phyloP scores from a whole-genome alignment of 768 basidiomycete species.

The Coprinellus aureogranulatus region DNA sequence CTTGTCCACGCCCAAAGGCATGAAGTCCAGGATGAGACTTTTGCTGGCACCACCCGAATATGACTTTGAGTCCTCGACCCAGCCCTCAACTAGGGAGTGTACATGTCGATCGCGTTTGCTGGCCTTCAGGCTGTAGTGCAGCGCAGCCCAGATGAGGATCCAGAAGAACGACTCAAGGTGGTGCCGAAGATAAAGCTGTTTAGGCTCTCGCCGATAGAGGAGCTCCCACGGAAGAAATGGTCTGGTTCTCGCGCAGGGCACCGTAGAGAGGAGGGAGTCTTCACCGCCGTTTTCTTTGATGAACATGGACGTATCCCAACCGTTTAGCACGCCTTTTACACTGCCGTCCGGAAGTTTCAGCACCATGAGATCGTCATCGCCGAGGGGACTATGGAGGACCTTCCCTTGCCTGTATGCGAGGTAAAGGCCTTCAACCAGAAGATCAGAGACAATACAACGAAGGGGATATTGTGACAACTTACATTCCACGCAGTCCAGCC shows the following conservation, averaged over 20 bases:
- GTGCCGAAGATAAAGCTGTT: conserved; percentile 20
- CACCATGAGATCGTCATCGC: conserved; percentile 30
- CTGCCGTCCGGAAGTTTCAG: neutral
- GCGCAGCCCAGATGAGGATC: conserved; percentile 20
- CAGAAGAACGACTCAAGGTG: conserved; percentile 25
- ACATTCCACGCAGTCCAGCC: conserved; percentile 32
- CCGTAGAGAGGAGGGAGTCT: neutral
- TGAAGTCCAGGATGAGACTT: too few relatives aligned
- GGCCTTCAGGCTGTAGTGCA: conserved; percentile 1
- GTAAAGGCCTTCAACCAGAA: conserved; percentile 28
- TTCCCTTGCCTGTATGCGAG: conserved; percentile 15
- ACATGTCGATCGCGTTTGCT: too few relatives aligned
- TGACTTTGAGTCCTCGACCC: too few relatives aligned
- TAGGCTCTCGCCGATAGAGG: too few relatives aligned
- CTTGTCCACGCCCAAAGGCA: neutral
- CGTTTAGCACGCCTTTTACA: conserved; percentile 22
- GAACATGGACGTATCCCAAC: conserved; percentile 23
- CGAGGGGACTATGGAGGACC: conserved; percentile 31
- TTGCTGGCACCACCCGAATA: too few relatives aligned
- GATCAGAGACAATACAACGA: too few relatives aligned
- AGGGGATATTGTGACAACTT: conserved; percentile 5
- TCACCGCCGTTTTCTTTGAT: neutral
- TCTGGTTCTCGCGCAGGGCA: conserved; percentile 15
- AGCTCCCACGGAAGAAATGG: conserved; percentile 31
- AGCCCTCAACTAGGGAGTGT: too few relatives aligned